These are phyloP conservation scores for Penicillium sp. DNA, from an alignment of 2,329 filamentous ascomycete species.

Conservation along the genomic window DNA sequence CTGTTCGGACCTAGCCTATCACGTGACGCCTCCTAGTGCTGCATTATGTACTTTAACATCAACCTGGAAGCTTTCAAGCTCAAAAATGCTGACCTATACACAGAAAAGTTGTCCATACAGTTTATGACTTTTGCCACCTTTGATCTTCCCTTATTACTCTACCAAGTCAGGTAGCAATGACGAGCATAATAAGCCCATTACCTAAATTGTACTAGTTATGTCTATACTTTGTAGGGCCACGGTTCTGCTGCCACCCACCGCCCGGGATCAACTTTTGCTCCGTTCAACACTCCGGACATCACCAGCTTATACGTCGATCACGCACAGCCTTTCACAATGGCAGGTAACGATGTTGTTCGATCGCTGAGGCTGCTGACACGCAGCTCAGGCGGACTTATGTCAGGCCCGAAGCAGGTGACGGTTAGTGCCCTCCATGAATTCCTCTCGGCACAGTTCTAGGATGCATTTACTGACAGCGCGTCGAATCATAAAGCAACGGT, in stretches of 20 bases:
- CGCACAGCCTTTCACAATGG: constrained; percentile 29
- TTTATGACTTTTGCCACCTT: no score
- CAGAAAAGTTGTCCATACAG: neutral
- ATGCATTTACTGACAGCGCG: constrained; percentile 22
- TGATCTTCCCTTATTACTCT: no score
- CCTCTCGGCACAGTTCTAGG: neutral
- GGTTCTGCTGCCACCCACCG: constrained; percentile 35
- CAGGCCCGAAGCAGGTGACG: constrained; percentile 36
- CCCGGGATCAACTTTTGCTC: constrained; percentile 36
- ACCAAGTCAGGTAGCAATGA: no score
- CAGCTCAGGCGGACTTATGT: constrained; percentile 35
- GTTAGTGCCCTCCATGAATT: constrained; percentile 25
- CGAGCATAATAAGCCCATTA: constrained; percentile 42
- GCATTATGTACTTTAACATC: neutral
- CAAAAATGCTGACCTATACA: neutral
- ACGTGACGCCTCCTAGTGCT: neutral
- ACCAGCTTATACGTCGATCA: constrained; percentile 10
- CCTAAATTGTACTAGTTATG: neutral
- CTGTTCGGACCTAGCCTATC: constrained; percentile 18
- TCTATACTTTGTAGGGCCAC: constrained; percentile 21
- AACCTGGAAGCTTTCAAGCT: neutral
- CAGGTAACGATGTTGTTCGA: constrained; percentile 36
- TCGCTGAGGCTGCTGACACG: constrained; percentile 40
- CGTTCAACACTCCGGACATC: constrained; percentile 14
- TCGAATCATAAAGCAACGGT: constrained; percentile 40